A percentile compares a stretch with the other conserved stretches of the same genome.
These are phyloP conservation scores for Starmera quercuum DNA, from an alignment of 805 yeast species.

Conservation along the genomic window DNA sequence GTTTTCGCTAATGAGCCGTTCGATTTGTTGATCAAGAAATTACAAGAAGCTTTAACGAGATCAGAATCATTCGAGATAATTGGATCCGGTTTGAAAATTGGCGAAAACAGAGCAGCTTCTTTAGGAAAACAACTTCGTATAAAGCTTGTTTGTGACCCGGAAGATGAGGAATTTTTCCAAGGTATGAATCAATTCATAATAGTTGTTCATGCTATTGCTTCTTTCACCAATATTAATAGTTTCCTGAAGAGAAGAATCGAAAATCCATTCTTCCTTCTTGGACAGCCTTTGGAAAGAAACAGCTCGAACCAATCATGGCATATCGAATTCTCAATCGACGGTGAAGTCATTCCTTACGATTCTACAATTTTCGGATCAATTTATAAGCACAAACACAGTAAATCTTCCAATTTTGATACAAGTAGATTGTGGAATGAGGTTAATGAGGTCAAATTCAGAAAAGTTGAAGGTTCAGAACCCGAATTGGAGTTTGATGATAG, in stretches of 20 bases:
- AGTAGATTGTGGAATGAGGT: constrained; percentile 48
- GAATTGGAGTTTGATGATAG: constrained; percentile 16
- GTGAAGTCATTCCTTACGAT: constrained; percentile 49
- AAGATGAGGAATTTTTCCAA: constrained; percentile 11
- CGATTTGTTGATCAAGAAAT: constrained; percentile 40
- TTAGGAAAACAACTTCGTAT: constrained; percentile 69
- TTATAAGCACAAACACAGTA: constrained; percentile 38
- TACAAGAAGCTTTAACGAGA: constrained; percentile 70
- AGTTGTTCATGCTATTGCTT: constrained; percentile 46
- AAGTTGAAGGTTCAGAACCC: constrained; percentile 21
- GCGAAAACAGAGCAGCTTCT: constrained; percentile 42
- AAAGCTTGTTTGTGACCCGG: constrained; percentile 37
- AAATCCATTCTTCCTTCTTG: constrained; percentile 16
- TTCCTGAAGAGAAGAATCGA: constrained; percentile 33
- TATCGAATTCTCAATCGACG: constrained; percentile 53
- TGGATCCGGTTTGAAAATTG: constrained; percentile 29
- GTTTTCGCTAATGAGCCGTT: constrained; percentile 30
- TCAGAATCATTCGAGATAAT: constrained; percentile 64
- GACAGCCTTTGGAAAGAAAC: constrained; percentile 3
- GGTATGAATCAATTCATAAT: constrained; percentile 23
- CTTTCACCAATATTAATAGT: constrained; percentile 35
- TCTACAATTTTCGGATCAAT: constrained; percentile 75
- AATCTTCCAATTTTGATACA: constrained; percentile 35
- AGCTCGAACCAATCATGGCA: constrained; percentile 21
- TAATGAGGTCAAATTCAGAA: constrained; percentile 45